phyloP scores from a whole-genome alignment of 306 rosid genomes.

The Trifolium dubium region DNA sequence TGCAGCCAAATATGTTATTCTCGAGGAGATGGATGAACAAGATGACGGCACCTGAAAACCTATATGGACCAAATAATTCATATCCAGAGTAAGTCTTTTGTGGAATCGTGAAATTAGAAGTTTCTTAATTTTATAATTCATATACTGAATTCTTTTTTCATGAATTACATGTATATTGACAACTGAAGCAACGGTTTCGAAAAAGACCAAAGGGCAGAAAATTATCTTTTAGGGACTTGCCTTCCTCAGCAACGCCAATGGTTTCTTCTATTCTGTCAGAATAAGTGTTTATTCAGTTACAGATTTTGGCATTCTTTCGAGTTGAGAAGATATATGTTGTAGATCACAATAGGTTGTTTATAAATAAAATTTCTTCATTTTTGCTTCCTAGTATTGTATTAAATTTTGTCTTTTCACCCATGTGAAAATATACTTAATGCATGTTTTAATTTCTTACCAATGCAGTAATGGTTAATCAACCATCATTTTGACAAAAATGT shows the following conservation, averaged over 20 bases:
- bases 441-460: constrained; percentile 28
- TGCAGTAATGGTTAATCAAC: background rate
- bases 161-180: constrained; percentile 26
- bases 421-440: constrained; percentile 15
- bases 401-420: constrained; percentile 23
- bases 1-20: constrained; percentile 85
- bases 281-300: constrained; percentile 18
- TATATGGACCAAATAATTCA: constrained; percentile 13
- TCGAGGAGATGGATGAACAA: constrained; percentile 81
- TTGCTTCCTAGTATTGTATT: constrained; percentile 5
- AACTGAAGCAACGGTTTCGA: constrained; percentile 24
- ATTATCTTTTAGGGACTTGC: constrained; percentile 9
- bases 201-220: constrained; percentile 28
- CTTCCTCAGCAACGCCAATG: constrained; percentile 1
- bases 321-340: constrained; percentile 34
- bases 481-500: background rate
- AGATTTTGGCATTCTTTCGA: constrained; percentile 47
- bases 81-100: constrained; percentile 48
- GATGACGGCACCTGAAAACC: constrained; percentile 55
- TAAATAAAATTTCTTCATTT: constrained; percentile 20
- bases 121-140: background rate
- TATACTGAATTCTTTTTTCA: constrained; percentile 32
- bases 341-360: constrained; percentile 34
- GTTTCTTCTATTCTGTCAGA: constrained; percentile 27
- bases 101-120: constrained; percentile 28